Base-by-base conservation (phyloP, 371 early-diverging fungal genomes). In the Apophysomyces trapeziformis region DNA sequence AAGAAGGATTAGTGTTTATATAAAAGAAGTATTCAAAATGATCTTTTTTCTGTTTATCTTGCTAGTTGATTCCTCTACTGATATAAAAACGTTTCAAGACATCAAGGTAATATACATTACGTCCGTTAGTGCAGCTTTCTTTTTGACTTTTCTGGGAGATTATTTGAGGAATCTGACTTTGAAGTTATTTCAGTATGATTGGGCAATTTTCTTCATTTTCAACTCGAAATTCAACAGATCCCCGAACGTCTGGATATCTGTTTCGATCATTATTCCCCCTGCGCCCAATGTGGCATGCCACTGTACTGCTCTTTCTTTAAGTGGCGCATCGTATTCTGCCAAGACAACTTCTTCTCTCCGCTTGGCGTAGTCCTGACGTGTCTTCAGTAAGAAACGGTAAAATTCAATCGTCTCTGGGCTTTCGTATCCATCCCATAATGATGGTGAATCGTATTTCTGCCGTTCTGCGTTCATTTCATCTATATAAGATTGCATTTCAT, bases 261-360 rank as follows among this genome's bases (percentile, higher is more conserved):
- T 59, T 21, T 59, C 60, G 43, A 59, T 59, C 60, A 38, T 38
- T 11, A 59, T 21, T 41, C 60, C 21, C 16, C 60, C 60, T 16
- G 38, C 60, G 16, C 43, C 60, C 35, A 59, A 16, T 39, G 60
- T 59, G 14, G 60, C 60, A 41, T 59, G 38, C 60, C 60, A 59
- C 26, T 59, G 41, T 11, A 59, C 38, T 59, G 43, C 41, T 36
- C 32, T 43, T 9, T 43, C 60, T 21, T 39, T 13, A 9, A 37
- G 37, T 58, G 58, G 58, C 26, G 12, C 58, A 38, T 37, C 58
- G 26, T 37, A 37, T 32, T 39, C 58, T 8, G 58, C 41, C 58
- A n/a, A 37, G 32, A 39, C 26, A 16, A 38, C 41, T 35, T 21
- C 43, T n/a, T 38, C 5, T 39, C 60, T 32, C n/a, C 39, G 26